Percentiles rank a stretch among this genome's conserved stretches.
These are phyloP conservation scores for Amanita subjunquillea DNA, from an alignment of 768 basidiomycete genomes.

Conservation along the genomic window DNA sequence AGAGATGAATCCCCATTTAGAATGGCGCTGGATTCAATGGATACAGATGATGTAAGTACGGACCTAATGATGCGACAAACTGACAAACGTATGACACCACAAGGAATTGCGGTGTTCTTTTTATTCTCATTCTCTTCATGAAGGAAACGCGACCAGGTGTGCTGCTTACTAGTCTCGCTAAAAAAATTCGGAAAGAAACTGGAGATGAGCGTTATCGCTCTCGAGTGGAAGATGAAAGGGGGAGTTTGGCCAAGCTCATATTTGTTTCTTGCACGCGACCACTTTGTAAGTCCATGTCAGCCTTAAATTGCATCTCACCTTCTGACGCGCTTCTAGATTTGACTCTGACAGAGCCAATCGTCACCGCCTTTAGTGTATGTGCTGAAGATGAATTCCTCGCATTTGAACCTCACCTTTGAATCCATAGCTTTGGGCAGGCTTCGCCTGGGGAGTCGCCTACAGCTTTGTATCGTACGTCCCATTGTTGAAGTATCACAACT, in stretches of 20 bases:
- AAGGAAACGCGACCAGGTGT: conserved; percentile 68
- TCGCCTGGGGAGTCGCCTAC: conserved; percentile 70
- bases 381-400: conserved; percentile 11
- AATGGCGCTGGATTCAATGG: conserved; percentile 86
- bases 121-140: conserved; percentile 46
- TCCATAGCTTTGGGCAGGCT: conserved; percentile 56
- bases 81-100: background rate
- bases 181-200: conserved; percentile 50
- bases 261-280: conserved; percentile 64
- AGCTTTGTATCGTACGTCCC: conserved; percentile 18
- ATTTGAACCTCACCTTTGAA: background rate
- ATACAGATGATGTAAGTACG: conserved; percentile 49
- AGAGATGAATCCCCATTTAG: conserved; percentile 42
- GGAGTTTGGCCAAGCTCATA: conserved; percentile 46
- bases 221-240: conserved; percentile 52
- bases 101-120: conserved; percentile 13
- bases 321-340: conserved; percentile 30
- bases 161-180: conserved; percentile 56
- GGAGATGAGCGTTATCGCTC: conserved; percentile 56
- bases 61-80: conserved; percentile 3
- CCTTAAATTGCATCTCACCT: background rate
- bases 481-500: conserved; percentile 33
- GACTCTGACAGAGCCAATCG: conserved; percentile 63
- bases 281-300: conserved; percentile 40
- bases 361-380: conserved; percentile 61